A percentile compares a stretch with the other conserved stretches of the same genome.
phyloP scores from a whole-genome alignment of 1,284 basidiomycete genomes.

The Termitomyces sp. region DNA sequence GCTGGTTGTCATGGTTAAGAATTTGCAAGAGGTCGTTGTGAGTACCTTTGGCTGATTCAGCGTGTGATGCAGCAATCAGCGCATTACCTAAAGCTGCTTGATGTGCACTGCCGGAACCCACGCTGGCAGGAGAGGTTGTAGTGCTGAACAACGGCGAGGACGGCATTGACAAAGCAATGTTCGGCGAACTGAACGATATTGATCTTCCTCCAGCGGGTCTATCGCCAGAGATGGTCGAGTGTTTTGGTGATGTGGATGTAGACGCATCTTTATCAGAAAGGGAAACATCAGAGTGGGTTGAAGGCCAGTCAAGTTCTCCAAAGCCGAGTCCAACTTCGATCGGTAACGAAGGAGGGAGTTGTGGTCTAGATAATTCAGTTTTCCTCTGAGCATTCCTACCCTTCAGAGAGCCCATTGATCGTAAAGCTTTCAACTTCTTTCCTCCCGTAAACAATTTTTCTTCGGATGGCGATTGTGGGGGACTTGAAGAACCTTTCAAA shows the following conservation, averaged over 20 bases:
- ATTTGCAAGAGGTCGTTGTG: constrained; percentile 90
- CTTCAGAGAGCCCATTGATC: constrained; percentile 76
- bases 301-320: constrained; percentile 50
- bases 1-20: constrained; percentile 78
- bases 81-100: constrained; percentile 78
- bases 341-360: constrained; percentile 44
- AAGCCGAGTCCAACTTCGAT: constrained; percentile 59
- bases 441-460: constrained; percentile 31
- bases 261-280: constrained; percentile 20
- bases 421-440: constrained; percentile 63
- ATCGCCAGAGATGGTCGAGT: constrained; percentile 20
- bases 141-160: constrained; percentile 45
- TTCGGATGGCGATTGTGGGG: constrained; percentile 38
- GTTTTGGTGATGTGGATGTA: constrained; percentile 21
- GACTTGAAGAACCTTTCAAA: constrained; percentile 42
- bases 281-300: constrained; percentile 25
- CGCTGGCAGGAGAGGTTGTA: constrained; percentile 33
- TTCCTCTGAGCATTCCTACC: constrained; percentile 37
- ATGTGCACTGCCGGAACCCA: constrained; percentile 39
- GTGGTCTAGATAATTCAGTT: constrained; percentile 39
- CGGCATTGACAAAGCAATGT: constrained; percentile 37
- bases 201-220: constrained; percentile 53
- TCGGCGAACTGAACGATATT: constrained; percentile 54
- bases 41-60: constrained; percentile 87
- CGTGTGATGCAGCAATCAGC: constrained; percentile 89